phyloP scores from a whole-genome alignment of 306 rosid species.

The Prosopis cineraria region DNA sequence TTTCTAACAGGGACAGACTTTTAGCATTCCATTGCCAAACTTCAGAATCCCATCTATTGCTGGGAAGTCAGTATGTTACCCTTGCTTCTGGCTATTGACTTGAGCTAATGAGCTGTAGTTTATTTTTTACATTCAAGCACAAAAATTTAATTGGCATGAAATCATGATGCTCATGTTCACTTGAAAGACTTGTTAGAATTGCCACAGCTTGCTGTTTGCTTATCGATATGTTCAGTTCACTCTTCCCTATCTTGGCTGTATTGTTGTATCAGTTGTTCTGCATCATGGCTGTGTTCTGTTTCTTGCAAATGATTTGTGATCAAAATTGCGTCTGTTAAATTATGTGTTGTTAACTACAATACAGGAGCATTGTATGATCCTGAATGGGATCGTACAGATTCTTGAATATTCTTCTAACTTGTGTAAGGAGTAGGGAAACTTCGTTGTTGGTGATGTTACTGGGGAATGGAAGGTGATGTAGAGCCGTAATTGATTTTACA shows the following conservation, averaged over 20 bases:
- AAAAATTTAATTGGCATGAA: not conserved
- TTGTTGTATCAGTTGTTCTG: not conserved
- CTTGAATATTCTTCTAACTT: not conserved
- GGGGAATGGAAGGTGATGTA: not conserved
- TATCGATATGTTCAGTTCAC: not conserved
- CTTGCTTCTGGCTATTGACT: not conserved
- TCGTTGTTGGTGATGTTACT: not conserved
- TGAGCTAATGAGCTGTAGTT: not conserved
- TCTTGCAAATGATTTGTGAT: too few species aligned
- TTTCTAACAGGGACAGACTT: not conserved
- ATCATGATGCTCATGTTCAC: not conserved
- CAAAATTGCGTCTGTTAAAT: too few species aligned
- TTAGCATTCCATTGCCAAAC: not conserved
- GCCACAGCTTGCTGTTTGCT: not conserved
- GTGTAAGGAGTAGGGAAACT: not conserved
- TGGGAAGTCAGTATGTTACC: not conserved
- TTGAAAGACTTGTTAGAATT: not conserved
- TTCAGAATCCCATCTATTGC: too few species aligned
- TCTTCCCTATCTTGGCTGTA: not conserved
- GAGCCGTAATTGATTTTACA: not conserved
- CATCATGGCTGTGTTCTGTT: not conserved
- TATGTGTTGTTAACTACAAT: not conserved
- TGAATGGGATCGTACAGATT: not conserved
- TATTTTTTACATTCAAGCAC: not conserved
- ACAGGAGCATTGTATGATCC: not conserved